Conservation (phyloP, 345 rosid species). For the Viola odorata region DNA sequence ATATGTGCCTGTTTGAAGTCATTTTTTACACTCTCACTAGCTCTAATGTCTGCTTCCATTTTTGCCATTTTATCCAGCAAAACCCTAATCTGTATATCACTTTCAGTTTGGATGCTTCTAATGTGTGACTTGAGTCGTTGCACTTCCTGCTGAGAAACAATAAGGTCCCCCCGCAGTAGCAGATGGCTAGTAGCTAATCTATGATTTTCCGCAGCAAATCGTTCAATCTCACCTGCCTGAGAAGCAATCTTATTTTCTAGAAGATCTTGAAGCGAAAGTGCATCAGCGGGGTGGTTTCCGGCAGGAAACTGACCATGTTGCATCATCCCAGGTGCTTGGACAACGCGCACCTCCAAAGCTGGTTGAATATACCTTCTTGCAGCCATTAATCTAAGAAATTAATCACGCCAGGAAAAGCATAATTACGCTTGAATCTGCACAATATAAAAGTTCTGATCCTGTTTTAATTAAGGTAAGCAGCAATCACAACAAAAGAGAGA, state of each 20-base stretch:
- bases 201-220: constrained; percentile 54
- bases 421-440: too few relatives aligned
- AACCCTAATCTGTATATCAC: constrained; percentile 67
- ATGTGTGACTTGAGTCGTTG: constrained; percentile 60
- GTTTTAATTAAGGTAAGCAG: too few relatives aligned
- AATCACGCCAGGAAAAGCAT: too few relatives aligned
- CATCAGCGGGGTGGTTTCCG: constrained; percentile 21
- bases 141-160: constrained; percentile 47
- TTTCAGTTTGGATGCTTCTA: constrained; percentile 60
- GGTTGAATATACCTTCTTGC: constrained; percentile 30
- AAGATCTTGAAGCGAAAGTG: constrained; percentile 36
- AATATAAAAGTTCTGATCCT: too few relatives aligned
- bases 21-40: constrained; percentile 55
- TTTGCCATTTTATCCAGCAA: constrained; percentile 56
- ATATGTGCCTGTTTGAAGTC: constrained; percentile 65
- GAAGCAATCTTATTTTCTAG: constrained; percentile 62
- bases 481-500: too few relatives aligned
- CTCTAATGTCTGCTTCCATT: constrained; percentile 48
- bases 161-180: constrained; percentile 55
- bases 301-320: constrained; percentile 34
- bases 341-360: constrained; percentile 20
- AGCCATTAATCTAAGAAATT: constrained; percentile 23
- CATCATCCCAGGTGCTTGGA: constrained; percentile 35
- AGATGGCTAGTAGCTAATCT: constrained; percentile 50
- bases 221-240: constrained; percentile 74